Base-by-base conservation (phyloP, 2,329 filamentous ascomycete genomes). In the Sclerotinia subarctica region DNA sequence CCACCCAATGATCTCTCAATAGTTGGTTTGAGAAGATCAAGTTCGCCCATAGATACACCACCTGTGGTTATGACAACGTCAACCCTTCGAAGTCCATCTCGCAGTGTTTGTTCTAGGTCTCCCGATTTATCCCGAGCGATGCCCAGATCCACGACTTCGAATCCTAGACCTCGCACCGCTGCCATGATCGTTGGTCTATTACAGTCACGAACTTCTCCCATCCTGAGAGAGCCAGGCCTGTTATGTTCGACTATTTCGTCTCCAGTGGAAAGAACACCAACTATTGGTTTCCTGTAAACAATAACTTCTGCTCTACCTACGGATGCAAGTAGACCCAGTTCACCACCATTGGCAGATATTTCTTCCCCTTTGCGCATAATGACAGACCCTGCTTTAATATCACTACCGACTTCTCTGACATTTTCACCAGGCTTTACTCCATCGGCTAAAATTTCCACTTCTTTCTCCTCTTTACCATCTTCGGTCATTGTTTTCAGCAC, bases 11-110 rank as follows among this genome's bases (percentile, higher is more conserved):
- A 84, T 53, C 94, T 90, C 81, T 98, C 95, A 74, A 99, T 92
- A 0, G 94, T 98, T 0, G 95, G 94, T 78, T 99, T 99, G 26
- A 99, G 86, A 10, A 99, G 88, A 78, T 99, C 95, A 2, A 97
- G 87, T 80, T 99, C 95, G 68, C 95, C 95, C 95, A 99, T 99
- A 13, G 92, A 96, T 26, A 98, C 95, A 59, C 95, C 95, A 29
- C 95, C 95, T 0, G 91, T 94, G 21, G 95, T 98, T 75, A 99
- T 88, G 68, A 99, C 85, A 17, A 98, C 82, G 76, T 97, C 94
- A 35, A 89, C 88, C 59, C 82, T 82, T 26, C 91, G 86, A 70
- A 98, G 82, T 0, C 90, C 92, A 68, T 87, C 84, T 2, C 94
- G 89, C 13, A 99, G 84, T 2, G 85, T 88, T 74, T 90, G 83